phyloP scores from a whole-genome alignment of 805 yeast genomes.

The Metschnikowia hibisci region DNA sequence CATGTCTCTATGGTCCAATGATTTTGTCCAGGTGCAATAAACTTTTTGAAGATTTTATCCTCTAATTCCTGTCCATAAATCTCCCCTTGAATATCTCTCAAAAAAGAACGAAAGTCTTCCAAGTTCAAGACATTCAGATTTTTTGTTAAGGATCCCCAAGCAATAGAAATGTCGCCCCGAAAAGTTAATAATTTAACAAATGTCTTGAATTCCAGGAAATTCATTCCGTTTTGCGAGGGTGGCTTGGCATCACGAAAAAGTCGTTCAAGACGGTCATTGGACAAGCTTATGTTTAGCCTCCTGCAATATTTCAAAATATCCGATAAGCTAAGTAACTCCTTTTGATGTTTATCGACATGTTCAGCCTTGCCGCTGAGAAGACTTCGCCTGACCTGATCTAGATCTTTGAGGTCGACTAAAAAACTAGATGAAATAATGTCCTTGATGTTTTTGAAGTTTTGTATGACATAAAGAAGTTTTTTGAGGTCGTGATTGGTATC shows the following conservation, averaged over 20 bases:
- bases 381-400: conserved; percentile 26
- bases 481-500: conserved; percentile 55
- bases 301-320: conserved; percentile 65
- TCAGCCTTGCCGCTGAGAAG: conserved; percentile 24
- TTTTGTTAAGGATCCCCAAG: conserved; percentile 43
- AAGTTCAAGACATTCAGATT: conserved; percentile 19
- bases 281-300: conserved; percentile 69
- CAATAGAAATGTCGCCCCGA: conserved; percentile 54
- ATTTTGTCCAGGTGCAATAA: conserved; percentile 15
- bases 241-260: conserved; percentile 48
- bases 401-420: conserved; percentile 36
- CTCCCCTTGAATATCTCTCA: conserved; percentile 48
- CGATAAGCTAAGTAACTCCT: conserved; percentile 48
- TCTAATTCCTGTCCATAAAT: conserved; percentile 23
- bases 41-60: conserved; percentile 27
- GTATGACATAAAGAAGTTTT: conserved; percentile 52
- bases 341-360: conserved; percentile 18
- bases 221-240: conserved; percentile 35
- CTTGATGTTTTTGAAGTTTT: conserved; percentile 59
- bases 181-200: conserved; percentile 67
- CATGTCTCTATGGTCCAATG: conserved; percentile 8
- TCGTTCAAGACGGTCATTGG: conserved; percentile 43
- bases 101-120: conserved; percentile 34
- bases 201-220: conserved; percentile 68
- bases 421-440: conserved; percentile 56